Base-by-base conservation (phyloP, 768 basidiomycete species). In the Sarcodon sp. region DNA sequence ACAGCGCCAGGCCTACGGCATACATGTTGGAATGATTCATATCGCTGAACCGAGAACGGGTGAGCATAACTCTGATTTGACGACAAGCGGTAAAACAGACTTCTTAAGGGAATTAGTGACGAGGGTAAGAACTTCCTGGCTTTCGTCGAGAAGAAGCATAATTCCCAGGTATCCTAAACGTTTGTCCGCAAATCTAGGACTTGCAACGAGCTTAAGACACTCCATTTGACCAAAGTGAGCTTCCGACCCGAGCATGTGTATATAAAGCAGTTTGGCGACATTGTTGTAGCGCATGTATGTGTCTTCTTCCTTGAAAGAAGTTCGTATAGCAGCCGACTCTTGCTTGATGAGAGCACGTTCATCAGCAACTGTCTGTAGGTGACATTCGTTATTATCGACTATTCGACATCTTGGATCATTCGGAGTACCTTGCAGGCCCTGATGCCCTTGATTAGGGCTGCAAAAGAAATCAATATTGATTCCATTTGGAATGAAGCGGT, bases 21-120 rank as follows among this genome's bases (percentile, higher is more conserved):
- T 97, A 98, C 89, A 96, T 96, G 66, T 97, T 97, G 1, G 93
- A 83, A 64, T 97, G 93, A 65, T 98, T 98, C 90, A 99, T 89
- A 67, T 99, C 96, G 68, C 94, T 99, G 57, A 27, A 32, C 35
- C 47, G 11, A 12, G 16, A 11, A 49, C 55, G 7, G 61, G 56
- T 50, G 18, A 37, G 43, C 39, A 35, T 13, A 15, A 33, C 18
- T 35, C 16, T 10, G 41, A 16, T 15, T 13, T 13, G 0, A n/a
- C 6, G 32, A 31, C 11, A 43, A 38, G 48, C 33, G 37, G 37
- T 34, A 37, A 15, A 18, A 67, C 72, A 50, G 63, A 98, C 96
- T 98, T 98, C 69, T 99, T 99, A 57, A 99, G 67, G 32, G 92
- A 96, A 62, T 99, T 99, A 12, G 96, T 99, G 43, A 99, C 93